Evolutionary conservation across 257 asterid genomes (phyloP).

Genomic region (Plantago major): DNA sequence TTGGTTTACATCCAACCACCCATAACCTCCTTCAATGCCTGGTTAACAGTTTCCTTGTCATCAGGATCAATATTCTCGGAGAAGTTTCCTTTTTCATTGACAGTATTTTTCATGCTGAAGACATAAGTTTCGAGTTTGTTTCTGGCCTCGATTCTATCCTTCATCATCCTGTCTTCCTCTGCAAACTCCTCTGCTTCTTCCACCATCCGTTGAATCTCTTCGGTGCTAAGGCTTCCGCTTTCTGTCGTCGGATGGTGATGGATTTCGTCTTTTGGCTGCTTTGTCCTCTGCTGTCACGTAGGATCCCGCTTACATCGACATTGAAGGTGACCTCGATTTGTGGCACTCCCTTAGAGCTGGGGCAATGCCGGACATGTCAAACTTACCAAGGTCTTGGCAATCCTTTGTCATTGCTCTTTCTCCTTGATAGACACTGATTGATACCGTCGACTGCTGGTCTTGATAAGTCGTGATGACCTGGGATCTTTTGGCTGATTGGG

Average conservation of each 20-base stretch:
- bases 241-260: slow-evolving; percentile 48
- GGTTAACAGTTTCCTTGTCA: slow-evolving; percentile 38
- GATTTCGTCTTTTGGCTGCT: slow-evolving; percentile 40
- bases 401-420: slow-evolving; percentile 47
- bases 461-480: slow-evolving; percentile 48
- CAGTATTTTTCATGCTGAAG: slow-evolving; percentile 37
- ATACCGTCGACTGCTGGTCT: slow-evolving; percentile 46
- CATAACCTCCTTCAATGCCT: slow-evolving; percentile 35
- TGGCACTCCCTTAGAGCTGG: slow-evolving; percentile 57
- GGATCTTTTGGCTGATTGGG: slow-evolving; percentile 37
- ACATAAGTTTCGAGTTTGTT: slow-evolving; percentile 41
- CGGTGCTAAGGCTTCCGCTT: slow-evolving; percentile 41
- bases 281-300: slow-evolving; percentile 50
- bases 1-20: slow-evolving; percentile 46
- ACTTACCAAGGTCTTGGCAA: slow-evolving; percentile 42
- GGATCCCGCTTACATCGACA: slow-evolving; percentile 44
- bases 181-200: slow-evolving; percentile 49
- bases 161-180: slow-evolving; percentile 40
- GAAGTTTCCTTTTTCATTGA: slow-evolving; percentile 43
- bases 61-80: slow-evolving; percentile 35
- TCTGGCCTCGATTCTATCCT: slow-evolving; percentile 40
- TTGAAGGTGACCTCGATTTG: slow-evolving; percentile 52
- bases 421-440: slow-evolving; percentile 48
- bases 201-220: slow-evolving; percentile 46
- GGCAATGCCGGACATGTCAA: slow-evolving; percentile 42